phyloP scores from a whole-genome alignment of 495 filamentous ascomycete species.

The Glarea lozoyensis region DNA sequence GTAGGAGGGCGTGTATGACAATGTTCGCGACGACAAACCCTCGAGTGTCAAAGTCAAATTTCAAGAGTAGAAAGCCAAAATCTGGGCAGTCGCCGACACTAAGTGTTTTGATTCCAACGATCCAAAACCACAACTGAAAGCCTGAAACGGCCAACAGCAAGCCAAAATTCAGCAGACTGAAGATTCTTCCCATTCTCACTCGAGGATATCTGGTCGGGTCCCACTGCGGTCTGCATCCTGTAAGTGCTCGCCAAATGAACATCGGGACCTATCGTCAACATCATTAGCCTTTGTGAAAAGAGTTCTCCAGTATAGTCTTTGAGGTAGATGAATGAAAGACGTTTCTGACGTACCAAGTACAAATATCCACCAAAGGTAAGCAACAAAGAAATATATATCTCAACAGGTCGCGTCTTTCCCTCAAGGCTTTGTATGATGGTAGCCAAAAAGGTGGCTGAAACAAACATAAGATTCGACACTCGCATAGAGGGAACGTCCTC shows the following conservation, averaged over 20 bases:
- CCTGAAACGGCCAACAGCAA: conserved; percentile 22
- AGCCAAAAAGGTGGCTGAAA: conserved; percentile 7
- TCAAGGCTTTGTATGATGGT: conserved; percentile 2
- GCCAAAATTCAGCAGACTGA: no score
- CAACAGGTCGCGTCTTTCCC: conserved; percentile 2
- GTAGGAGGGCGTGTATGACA: background rate
- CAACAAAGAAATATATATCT: conserved; percentile 29
- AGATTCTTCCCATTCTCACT: no score
- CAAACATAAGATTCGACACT: conserved; percentile 4
- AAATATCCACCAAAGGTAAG: conserved; percentile 26
- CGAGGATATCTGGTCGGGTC: no score
- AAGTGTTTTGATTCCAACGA: background rate
- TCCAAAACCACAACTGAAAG: conserved; percentile 35
- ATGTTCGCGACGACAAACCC: conserved; percentile 5
- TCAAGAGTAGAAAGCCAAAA: conserved; percentile 6
- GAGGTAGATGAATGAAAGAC: no score
- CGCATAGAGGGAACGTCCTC: conserved; percentile 1
- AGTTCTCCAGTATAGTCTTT: no score
- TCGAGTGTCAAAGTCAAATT: conserved; percentile 1
- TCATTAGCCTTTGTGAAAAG: no score
- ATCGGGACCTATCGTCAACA: no score
- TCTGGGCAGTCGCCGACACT: conserved; percentile 1
- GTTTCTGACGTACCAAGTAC: no score
- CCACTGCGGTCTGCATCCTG: no score
- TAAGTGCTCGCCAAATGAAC: no score